Evolutionary conservation across 768 basidiomycete genomes (phyloP).

Genomic region (Cyclocybe cylindracea): DNA sequence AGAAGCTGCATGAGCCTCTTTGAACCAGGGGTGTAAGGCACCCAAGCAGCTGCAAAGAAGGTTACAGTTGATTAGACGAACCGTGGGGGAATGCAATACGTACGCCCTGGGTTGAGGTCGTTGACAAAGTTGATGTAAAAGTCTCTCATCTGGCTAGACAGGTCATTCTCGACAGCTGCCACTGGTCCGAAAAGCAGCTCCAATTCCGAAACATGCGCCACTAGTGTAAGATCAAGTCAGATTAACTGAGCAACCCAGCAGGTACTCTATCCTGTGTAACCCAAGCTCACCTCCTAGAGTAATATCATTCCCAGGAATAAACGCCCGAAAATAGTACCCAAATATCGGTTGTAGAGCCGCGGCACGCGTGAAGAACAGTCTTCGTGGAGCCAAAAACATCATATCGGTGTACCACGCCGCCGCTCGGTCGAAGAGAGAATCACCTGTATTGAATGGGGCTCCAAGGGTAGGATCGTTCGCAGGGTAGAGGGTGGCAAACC

Average conservation of each 20-base stretch:
- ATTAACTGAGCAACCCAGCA: background rate
- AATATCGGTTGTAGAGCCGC: conserved; percentile 49
- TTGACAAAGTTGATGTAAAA: conserved; percentile 59
- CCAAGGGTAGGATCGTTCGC: conserved; percentile 49
- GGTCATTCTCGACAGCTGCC: conserved; percentile 39
- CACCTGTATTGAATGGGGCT: conserved; percentile 57
- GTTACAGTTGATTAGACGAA: background rate
- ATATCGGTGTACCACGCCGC: conserved; percentile 59
- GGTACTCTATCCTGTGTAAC: background rate
- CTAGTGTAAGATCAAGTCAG: conserved; percentile 22
- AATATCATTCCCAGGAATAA: conserved; percentile 54
- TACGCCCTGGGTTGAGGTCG: conserved; percentile 58
- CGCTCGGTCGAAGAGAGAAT: conserved; percentile 57
- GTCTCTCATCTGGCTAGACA: conserved; percentile 49
- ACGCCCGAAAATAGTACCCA: conserved; percentile 57
- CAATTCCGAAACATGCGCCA: conserved; percentile 52
- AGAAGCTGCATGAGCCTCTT: conserved; percentile 49
- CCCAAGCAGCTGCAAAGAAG: conserved; percentile 42
- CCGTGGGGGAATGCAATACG: conserved; percentile 13
- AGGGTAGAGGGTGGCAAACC: conserved; percentile 43
- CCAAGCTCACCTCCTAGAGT: conserved; percentile 42
- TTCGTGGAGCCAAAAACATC: conserved; percentile 54
- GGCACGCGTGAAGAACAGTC: conserved; percentile 51
- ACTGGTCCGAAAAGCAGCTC: conserved; percentile 47
- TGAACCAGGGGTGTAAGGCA: conserved; percentile 34